phyloP scores from a whole-genome alignment of 768 basidiomycete species.

The Lentinula guzmanii region DNA sequence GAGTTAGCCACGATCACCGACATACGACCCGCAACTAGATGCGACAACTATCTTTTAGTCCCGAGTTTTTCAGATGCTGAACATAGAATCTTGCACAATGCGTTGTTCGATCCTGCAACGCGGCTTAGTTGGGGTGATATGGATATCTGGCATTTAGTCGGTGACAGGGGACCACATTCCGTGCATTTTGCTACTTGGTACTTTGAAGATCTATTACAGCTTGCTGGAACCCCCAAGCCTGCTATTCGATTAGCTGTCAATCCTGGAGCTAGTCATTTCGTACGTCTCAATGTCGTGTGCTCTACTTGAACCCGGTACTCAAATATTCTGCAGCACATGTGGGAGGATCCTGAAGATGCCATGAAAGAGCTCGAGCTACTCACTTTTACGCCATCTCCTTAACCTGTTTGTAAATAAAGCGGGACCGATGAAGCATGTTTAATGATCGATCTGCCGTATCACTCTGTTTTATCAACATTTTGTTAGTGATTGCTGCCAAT shows the following conservation, averaged over 20 bases:
- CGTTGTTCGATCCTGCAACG: slow-evolving; percentile 10
- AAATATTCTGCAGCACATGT: slow-evolving; percentile 9
- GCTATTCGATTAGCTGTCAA: slow-evolving; percentile 11
- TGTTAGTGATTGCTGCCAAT: too few relatives aligned
- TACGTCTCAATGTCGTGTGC: slow-evolving; percentile 6
- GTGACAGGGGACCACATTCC: slow-evolving; percentile 9
- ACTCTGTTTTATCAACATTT: too few relatives aligned
- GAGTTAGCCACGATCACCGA: slow-evolving; percentile 9
- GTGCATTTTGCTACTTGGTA: slow-evolving; percentile 13
- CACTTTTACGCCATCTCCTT: neutral
- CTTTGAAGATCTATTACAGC: slow-evolving; percentile 13
- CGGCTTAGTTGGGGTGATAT: slow-evolving; percentile 9
- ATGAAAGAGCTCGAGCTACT: slow-evolving; percentile 5
- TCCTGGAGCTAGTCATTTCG: slow-evolving; percentile 18
- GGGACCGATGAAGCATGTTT: too few relatives aligned
- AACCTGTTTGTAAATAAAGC: neutral
- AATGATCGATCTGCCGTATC: too few relatives aligned
- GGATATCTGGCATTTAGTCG: slow-evolving; percentile 11
- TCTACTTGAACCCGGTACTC: neutral
- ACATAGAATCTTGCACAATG: slow-evolving; percentile 2
- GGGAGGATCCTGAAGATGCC: slow-evolving; percentile 13
- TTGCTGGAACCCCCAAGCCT: slow-evolving; percentile 1
- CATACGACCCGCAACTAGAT: slow-evolving; percentile 9
- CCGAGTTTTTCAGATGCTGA: slow-evolving; percentile 2
- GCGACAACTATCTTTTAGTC: slow-evolving; percentile 9